Evolutionary conservation across 2,329 filamentous ascomycete species (phyloP), one percentile per base, ranked within the genome.

Genomic region (Xylaria hypoxylon): DNA sequence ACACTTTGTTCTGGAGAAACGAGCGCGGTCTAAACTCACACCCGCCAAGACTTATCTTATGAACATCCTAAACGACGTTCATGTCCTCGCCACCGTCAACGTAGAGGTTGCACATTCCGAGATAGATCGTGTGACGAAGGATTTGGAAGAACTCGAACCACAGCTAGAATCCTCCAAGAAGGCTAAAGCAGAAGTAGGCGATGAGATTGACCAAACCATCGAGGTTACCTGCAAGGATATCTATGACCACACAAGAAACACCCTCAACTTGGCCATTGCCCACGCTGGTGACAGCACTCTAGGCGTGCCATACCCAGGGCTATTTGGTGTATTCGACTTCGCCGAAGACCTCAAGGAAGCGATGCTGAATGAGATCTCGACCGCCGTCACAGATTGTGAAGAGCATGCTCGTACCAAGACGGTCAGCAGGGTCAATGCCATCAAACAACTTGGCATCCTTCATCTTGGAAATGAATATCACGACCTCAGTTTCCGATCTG

Each of bases 11-110:
- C 85, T 99, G 28, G 96, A 99, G 77, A 98, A 98, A 84, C 89
- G 96, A 62, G 94, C 96, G 53, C 89, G 94, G 33, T 98, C 96
- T 8, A 99, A 99, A 82, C 86, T 99, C 66, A 95, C 96, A 1
- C 96, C 96, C 5, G 96, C 96, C 6, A 94, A 94, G 80, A 98
- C 95, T 1, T 99, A 99, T 76, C 87, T 99, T 1, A 84, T 97
- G 74, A 99, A 99, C 78, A 91, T 98, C 28, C 85, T 99, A 38
- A 91, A 93, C 72, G 96, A 99, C 75, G 85, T 99, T 65, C 85
- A 93, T 75, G 90, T 89, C 3, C 84, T 99, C 47, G 95, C 95
- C 5, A 89, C 85, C 0, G 93, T 97, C 73, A 99, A 99, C 78
- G 86, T 90, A 28, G 93, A 97, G 70, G 91, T 97, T 31, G 94